These are phyloP conservation scores for Fusarium sp. DNA, from an alignment of 2,329 filamentous ascomycete genomes.

Conservation along the genomic window DNA sequence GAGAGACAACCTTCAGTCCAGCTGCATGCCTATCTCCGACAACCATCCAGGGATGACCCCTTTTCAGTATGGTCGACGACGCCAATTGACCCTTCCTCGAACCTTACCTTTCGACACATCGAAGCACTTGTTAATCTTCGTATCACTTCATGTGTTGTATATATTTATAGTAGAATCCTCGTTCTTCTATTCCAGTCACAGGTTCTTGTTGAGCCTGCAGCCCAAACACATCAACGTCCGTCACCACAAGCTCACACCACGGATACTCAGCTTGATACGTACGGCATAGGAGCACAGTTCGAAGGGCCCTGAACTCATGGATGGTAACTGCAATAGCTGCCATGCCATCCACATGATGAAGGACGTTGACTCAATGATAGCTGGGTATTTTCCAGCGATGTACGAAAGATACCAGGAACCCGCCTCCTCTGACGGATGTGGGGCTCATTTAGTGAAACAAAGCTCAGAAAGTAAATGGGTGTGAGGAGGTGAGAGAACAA, in stretches of 20 bases:
- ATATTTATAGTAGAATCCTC: background rate
- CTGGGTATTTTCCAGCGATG: background rate
- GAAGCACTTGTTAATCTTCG: background rate
- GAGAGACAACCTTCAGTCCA: background rate
- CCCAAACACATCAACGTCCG: background rate
- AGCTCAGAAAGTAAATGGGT: too few relatives aligned
- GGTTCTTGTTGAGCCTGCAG: background rate
- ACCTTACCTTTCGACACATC: background rate
- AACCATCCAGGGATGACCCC: background rate
- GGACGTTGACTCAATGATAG: background rate
- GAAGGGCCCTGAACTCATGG: background rate
- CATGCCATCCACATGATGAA: background rate
- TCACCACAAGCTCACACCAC: background rate
- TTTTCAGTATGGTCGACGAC: background rate
- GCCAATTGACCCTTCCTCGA: background rate
- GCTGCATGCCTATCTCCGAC: background rate
- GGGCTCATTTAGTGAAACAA: too few relatives aligned
- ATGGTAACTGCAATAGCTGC: background rate
- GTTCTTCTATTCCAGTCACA: background rate
- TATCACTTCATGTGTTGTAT: background rate
- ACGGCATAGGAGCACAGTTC: slow-evolving; percentile 4
- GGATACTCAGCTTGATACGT: background rate
- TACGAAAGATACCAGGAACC: background rate
- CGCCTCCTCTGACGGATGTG: too few relatives aligned
- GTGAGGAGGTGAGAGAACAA: too few relatives aligned